Base-by-base conservation (phyloP, 176 grass and related monocot species). In the Carex scoparia region DNA sequence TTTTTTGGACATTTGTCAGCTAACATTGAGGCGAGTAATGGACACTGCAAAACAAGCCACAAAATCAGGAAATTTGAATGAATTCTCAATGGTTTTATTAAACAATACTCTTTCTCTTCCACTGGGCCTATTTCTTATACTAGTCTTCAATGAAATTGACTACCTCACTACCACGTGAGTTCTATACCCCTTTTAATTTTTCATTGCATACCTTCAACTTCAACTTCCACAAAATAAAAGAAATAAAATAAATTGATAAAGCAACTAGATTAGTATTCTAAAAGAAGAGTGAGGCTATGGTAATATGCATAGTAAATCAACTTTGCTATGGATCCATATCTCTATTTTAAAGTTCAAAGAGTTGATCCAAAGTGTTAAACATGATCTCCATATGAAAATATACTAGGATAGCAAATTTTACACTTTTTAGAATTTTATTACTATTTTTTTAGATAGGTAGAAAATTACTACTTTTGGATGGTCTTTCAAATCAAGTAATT, bases 1-100 rank as follows among this genome's bases (percentile, higher is more conserved):
- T 66, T 15, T 76, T 61, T 5, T 46, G 10, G 10, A 65, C 46
- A 55, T 83, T 31, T 92, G 84, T 87, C 89, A 98, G 95, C 89
- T 98, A 86, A 98, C 89, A 76, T 78, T 98, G 62, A 83, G 95
- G 75, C 89, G 92, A 85, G 89, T 93, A 83, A 98, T 98, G 95
- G 95, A 98, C 84, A 98, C 89, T 31, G 92, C 95, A 70, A 98
- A 94, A 65, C 91, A 94, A 86, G 91, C 91, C 30, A 98, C 95
- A 78, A 93, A 88, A 44, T 98, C 95, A 78, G 95, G 95, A 59
- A 92, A 98, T 86, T 89, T 98, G 93, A 98, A 94, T 28, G 93
- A 94, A 82, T 88, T 98, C 82, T 94, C 95, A 10, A 98, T 98
- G 95, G 95, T 98, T 86, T 87, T 98, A 35, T 87, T 98, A 69